Conservation (phyloP, 805 yeast species). For the Candida krabiensis region DNA sequence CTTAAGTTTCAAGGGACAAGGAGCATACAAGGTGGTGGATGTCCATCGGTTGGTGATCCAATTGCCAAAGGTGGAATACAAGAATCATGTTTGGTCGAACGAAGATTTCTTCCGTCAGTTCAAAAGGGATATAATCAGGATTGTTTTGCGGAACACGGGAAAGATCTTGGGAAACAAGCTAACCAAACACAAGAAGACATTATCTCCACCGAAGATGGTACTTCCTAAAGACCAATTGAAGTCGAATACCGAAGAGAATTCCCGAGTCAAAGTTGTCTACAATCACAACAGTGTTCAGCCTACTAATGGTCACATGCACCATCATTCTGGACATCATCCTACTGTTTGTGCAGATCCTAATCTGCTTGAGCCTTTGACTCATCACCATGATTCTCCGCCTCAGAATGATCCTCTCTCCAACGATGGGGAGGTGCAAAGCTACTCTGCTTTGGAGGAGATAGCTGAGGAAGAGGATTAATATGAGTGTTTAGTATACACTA, state of each 20-base stretch:
- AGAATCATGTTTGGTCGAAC: conserved; percentile 68
- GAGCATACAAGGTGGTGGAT: conserved; percentile 66
- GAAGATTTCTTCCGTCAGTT: conserved; percentile 65
- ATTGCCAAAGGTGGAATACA: conserved; percentile 61
- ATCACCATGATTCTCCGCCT: background rate
- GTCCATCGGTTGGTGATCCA: conserved; percentile 69
- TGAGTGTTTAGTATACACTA: too few relatives aligned
- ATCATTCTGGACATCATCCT: conserved; percentile 7
- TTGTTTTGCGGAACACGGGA: conserved; percentile 66
- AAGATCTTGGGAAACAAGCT: conserved; percentile 77
- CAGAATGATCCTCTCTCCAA: conserved; percentile 1
- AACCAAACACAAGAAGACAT: conserved; percentile 20
- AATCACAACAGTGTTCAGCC: background rate
- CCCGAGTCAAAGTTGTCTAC: conserved; percentile 1
- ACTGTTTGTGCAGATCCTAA: conserved; percentile 28
- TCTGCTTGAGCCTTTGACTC: conserved; percentile 18
- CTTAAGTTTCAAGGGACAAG: conserved; percentile 78
- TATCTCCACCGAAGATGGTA: background rate
- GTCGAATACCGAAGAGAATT: conserved; percentile 10
- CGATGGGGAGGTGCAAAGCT: conserved; percentile 7
- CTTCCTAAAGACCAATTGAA: conserved; percentile 8
- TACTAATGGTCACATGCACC: conserved; percentile 13
- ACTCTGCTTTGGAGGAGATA: conserved; percentile 9
- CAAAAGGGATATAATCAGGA: conserved; percentile 57
- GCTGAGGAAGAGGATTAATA: conserved; percentile 8